These are phyloP conservation scores for Chamaenerion angustifolium DNA, from an alignment of 345 rosid species.

Conservation along the genomic window DNA sequence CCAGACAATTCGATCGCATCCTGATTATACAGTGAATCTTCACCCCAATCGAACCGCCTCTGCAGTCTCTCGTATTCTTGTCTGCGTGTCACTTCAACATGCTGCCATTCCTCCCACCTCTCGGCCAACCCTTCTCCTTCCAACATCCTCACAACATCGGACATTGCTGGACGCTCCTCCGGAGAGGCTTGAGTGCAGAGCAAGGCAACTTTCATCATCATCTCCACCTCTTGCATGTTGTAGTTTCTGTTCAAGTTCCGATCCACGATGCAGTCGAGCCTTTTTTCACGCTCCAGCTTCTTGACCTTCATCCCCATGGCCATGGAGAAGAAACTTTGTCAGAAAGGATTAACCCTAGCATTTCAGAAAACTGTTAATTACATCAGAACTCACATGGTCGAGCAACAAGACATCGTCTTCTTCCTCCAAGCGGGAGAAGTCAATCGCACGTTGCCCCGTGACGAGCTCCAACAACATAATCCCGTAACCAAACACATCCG, in stretches of 20 bases:
- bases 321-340: too few relatives aligned
- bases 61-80: constrained; percentile 76
- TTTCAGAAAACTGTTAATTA: too few relatives aligned
- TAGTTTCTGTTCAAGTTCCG: constrained; percentile 44
- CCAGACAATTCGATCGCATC: constrained; percentile 84
- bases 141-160: constrained; percentile 88
- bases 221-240: constrained; percentile 61
- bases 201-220: constrained; percentile 83
- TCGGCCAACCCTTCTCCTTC: constrained; percentile 97
- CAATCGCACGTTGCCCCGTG: constrained; percentile 97
- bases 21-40: constrained; percentile 69
- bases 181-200: constrained; percentile 82
- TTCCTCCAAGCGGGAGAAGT: constrained; percentile 90
- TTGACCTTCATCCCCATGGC: constrained; percentile 50
- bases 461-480: constrained; percentile 96
- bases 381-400: constrained; percentile 54
- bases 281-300: constrained; percentile 81
- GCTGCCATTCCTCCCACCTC: constrained; percentile 99
- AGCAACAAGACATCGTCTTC: constrained; percentile 89
- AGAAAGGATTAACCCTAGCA: too few relatives aligned
- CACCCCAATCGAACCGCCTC: constrained; percentile 75
- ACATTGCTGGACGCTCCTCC: constrained; percentile 81
- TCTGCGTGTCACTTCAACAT: constrained; percentile 62
- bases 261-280: constrained; percentile 73
- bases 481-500: constrained; percentile 96